Evolutionary conservation across 148 eudicot genomes (phyloP), one percentile per base, ranked within the genome.

Genomic region (Rhododendron williamsianum): DNA sequence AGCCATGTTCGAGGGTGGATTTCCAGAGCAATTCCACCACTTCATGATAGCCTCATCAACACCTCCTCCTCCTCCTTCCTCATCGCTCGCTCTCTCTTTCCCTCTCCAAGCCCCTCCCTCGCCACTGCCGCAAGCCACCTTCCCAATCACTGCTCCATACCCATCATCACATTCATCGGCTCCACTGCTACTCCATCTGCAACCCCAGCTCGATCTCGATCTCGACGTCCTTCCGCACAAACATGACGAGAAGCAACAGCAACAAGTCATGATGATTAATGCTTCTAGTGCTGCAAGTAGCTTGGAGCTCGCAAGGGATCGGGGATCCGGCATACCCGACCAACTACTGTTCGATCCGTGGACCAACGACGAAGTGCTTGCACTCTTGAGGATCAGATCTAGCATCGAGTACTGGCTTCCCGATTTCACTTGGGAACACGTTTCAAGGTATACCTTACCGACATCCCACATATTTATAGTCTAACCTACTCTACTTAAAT

Each of bases 1-100:
- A n/a, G n/a, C 81, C 82, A 95, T 95, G 98, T 95, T 95, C 89
- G 94, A 95, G 88, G 96, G 90, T 89, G 97, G 90, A 88, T 92
- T 93, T 58, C 91, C 89, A 54, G 96, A 95, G 48, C 97, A 94
- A 77, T 92, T 93, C 86, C 92, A 91, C 90, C 95, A 93, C 86
- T 94, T 93, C 89, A 89, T 94, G 90, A 91, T 69, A 69, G 6
- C 36, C 38, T 69, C 36, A 0, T 69, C 90, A 46, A 71, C 92
- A 83, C 74, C 18, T 25, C 6, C 74, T 27, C 35, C 74, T 9
- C 12, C 74, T 25, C 25, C 86, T 87, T 15, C 38, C 23, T 38
- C 87, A 8, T 82, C 90, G 41, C 80, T 85, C 18, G 81, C 89
- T 35, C 56, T 89, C 74, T 80, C 89, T 27, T 86, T 91, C 86